phyloP scores from a whole-genome alignment of 2,329 filamentous ascomycete species.

The Tolypocladium endophyticum region DNA sequence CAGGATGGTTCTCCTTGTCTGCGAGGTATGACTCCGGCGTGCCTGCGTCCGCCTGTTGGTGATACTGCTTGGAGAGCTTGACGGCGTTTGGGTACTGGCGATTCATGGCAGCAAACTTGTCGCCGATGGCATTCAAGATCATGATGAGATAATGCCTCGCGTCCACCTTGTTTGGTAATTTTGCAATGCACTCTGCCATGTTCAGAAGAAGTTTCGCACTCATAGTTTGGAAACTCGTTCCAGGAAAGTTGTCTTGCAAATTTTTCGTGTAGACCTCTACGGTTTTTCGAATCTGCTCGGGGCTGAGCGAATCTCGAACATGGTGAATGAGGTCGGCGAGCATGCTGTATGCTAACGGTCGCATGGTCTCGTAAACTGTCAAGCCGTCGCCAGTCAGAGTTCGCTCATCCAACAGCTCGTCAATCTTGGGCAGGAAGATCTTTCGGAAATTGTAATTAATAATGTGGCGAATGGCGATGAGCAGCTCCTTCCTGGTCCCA shows the following conservation, averaged over 20 bases:
- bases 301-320: conserved; percentile 76
- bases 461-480: conserved; percentile 95
- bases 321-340: conserved; percentile 96
- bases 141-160: conserved; percentile 92
- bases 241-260: conserved; percentile 88
- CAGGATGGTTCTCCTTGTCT: conserved; percentile 68
- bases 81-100: conserved; percentile 89
- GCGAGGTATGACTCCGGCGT: conserved; percentile 71
- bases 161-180: conserved; percentile 84
- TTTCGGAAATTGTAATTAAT: conserved; percentile 98
- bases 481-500: conserved; percentile 80
- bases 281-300: conserved; percentile 87
- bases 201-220: conserved; percentile 94
- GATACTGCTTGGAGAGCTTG: conserved; percentile 74
- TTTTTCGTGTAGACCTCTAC: conserved; percentile 97
- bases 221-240: conserved; percentile 99
- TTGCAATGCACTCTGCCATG: conserved; percentile 96
- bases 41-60: conserved; percentile 53
- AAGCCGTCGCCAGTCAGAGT: conserved; percentile 92
- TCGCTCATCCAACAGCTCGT: conserved; percentile 86
- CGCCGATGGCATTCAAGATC: conserved; percentile 94
- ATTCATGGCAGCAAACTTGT: conserved; percentile 98
- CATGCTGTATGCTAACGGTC: conserved; percentile 95
- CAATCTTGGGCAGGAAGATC: conserved; percentile 89
- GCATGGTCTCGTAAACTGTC: conserved; percentile 93